Conservation (phyloP, 306 rosid species). For the Prosopis cineraria region DNA sequence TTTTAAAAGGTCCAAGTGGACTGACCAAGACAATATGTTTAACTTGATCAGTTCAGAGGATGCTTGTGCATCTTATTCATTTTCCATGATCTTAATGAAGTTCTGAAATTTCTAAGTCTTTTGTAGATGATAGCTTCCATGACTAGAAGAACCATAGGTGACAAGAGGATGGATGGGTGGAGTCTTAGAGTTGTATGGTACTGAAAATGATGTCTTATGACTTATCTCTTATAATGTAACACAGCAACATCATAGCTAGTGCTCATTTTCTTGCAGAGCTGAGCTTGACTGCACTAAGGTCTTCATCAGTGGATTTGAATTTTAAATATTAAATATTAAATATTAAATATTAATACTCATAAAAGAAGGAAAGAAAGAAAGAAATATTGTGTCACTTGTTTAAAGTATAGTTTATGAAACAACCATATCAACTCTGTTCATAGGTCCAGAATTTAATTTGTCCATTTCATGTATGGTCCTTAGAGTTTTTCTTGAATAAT, state of each 20-base stretch:
- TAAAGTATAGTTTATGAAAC: not conserved
- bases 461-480: too few species aligned
- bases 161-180: not conserved
- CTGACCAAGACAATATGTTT: too few species aligned
- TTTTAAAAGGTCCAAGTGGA: not conserved
- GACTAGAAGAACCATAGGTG: not conserved
- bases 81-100: not conserved
- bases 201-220: not conserved
- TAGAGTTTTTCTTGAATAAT: too few species aligned
- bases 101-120: not conserved
- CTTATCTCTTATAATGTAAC: not conserved
- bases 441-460: too few species aligned
- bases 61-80: not conserved
- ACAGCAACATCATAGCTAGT: not conserved
- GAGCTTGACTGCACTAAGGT: slow-evolving; percentile 6
- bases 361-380: not conserved
- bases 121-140: not conserved
- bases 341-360: not conserved
- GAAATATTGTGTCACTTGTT: not conserved
- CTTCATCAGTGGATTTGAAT: not conserved
- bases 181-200: not conserved
- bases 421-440: not conserved
- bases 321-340: not conserved
- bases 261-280: not conserved
- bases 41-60: too few species aligned